phyloP scores from a whole-genome alignment of 1,284 basidiomycete genomes.

The Ceratobasidium sp. region DNA sequence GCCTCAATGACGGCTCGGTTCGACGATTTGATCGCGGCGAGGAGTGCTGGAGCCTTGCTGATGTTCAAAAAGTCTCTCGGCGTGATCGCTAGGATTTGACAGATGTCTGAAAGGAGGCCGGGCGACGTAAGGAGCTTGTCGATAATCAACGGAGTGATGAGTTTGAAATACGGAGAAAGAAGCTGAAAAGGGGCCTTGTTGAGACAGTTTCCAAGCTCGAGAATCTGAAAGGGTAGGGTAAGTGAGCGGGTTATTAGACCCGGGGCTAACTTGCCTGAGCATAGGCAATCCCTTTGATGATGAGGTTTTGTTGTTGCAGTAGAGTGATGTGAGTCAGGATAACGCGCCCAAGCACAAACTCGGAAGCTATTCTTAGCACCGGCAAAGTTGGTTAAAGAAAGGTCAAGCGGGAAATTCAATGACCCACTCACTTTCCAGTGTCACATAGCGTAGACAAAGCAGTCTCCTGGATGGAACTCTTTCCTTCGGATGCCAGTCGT shows the following conservation, averaged over 20 bases:
- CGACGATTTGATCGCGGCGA: slow-evolving; percentile 73
- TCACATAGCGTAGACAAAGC: slow-evolving; percentile 66
- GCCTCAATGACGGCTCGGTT: slow-evolving; percentile 63
- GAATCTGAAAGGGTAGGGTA: slow-evolving; percentile 63
- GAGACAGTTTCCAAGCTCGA: slow-evolving; percentile 68
- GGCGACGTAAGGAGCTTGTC: slow-evolving; percentile 72
- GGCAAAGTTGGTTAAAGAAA: background rate
- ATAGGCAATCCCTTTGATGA: slow-evolving; percentile 77
- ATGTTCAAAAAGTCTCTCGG: slow-evolving; percentile 75
- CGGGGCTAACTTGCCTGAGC: slow-evolving; percentile 68
- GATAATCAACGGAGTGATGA: slow-evolving; percentile 77
- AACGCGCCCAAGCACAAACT: slow-evolving; percentile 70
- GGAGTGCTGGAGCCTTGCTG: slow-evolving; percentile 76
- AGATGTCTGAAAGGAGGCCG: slow-evolving; percentile 70
- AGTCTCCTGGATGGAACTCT: slow-evolving; percentile 48
- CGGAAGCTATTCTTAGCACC: slow-evolving; percentile 63
- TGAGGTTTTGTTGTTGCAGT: slow-evolving; percentile 74
- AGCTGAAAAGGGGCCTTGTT: slow-evolving; percentile 78
- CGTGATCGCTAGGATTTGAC: slow-evolving; percentile 70
- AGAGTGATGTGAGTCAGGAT: slow-evolving; percentile 77
- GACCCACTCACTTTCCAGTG: slow-evolving; percentile 70
- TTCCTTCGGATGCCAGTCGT: slow-evolving; percentile 33
- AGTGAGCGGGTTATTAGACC: slow-evolving; percentile 44
- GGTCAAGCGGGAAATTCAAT: background rate
- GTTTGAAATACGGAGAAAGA: slow-evolving; percentile 76